These are phyloP conservation scores for Closterium sp. DNA, from an alignment of 139 green algal species.

Conservation along the genomic window DNA sequence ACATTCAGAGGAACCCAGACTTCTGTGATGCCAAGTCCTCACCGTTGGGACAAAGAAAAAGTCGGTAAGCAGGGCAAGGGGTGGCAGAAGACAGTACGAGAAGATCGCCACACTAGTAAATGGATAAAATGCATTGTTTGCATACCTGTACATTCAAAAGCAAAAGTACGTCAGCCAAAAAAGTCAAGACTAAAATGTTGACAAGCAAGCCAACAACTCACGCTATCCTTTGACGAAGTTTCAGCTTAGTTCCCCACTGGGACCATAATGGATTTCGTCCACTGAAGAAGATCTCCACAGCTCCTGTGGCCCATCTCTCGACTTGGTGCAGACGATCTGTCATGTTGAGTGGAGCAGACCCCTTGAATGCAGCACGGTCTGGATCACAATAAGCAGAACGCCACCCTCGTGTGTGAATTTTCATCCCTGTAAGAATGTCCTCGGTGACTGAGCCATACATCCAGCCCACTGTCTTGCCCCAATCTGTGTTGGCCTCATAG, in stretches of 20 bases:
- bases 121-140: slow-evolving; percentile 43
- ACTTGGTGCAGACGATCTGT: slow-evolving; percentile 37
- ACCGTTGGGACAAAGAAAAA: slow-evolving; percentile 45
- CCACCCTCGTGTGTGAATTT: slow-evolving; percentile 43
- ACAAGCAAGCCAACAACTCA: background rate
- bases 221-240: slow-evolving; percentile 34
- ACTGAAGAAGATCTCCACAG: slow-evolving; percentile 46
- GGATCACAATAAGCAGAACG: slow-evolving; percentile 28
- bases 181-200: too few relatives aligned
- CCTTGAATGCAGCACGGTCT: slow-evolving; percentile 43
- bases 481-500: slow-evolving; percentile 53
- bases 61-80: slow-evolving; percentile 39
- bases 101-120: slow-evolving; percentile 44
- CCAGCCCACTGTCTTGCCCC: slow-evolving; percentile 42
- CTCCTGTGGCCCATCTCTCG: slow-evolving; percentile 35
- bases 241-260: slow-evolving; percentile 14
- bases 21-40: background rate
- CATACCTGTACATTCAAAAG: slow-evolving; percentile 29
- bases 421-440: slow-evolving; percentile 51
- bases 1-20: too few relatives aligned
- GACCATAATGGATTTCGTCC: slow-evolving; percentile 16
- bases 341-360: slow-evolving; percentile 43
- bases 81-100: slow-evolving; percentile 40
- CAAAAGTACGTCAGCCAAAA: background rate
- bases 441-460: slow-evolving; percentile 50